These are phyloP conservation scores for Ustilago tritici DNA, from an alignment of 1,284 basidiomycete species.

Conservation along the genomic window DNA sequence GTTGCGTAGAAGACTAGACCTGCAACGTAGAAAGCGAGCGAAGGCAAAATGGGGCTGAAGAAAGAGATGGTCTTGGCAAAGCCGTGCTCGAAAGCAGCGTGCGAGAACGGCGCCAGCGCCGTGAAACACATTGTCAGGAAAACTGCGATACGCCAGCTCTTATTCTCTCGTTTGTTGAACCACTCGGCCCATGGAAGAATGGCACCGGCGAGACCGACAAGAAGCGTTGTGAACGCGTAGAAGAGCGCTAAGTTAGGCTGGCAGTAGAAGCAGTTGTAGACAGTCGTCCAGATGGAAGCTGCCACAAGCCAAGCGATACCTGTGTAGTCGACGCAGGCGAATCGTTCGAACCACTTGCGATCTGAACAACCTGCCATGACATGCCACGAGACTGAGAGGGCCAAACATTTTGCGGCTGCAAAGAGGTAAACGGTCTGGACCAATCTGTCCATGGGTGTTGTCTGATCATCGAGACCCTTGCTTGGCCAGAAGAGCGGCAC, in stretches of 20 bases:
- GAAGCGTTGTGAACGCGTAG: conserved; percentile 61
- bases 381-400: conserved; percentile 66
- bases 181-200: conserved; percentile 67
- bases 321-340: conserved; percentile 68
- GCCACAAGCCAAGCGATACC: conserved; percentile 69
- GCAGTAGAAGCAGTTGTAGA: conserved; percentile 70
- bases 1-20: conserved; percentile 65
- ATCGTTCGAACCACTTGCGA: conserved; percentile 64
- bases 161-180: conserved; percentile 67
- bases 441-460: conserved; percentile 66
- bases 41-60: conserved; percentile 65
- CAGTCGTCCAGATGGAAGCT: conserved; percentile 64
- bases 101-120: conserved; percentile 63
- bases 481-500: conserved; percentile 65
- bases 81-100: conserved; percentile 65
- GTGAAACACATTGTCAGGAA: conserved; percentile 67
- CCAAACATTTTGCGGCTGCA: conserved; percentile 67
- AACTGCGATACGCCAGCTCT: conserved; percentile 60
- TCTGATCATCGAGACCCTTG: conserved; percentile 61
- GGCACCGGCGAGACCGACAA: conserved; percentile 61
- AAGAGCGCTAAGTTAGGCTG: conserved; percentile 65
- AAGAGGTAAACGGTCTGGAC: conserved; percentile 67
- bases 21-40: conserved; percentile 58
- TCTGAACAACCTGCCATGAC: conserved; percentile 68
- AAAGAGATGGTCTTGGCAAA: conserved; percentile 56